Evolutionary conservation across 2,329 filamentous ascomycete genomes (phyloP).

Genomic region (Seiridium unicorne): DNA sequence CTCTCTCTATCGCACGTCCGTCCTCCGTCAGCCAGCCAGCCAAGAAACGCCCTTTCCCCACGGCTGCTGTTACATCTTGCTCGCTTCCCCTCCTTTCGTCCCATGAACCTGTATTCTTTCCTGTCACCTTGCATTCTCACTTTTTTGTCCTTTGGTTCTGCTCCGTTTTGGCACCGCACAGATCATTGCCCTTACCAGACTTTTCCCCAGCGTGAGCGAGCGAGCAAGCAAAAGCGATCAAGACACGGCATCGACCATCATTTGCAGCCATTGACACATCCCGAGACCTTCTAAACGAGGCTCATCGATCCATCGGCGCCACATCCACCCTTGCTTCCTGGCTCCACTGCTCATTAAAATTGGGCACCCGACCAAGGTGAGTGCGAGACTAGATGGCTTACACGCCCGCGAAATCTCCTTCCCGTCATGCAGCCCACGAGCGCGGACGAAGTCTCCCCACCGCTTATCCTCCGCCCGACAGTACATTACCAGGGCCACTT

Average conservation of each 20-base stretch:
- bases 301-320: conserved; percentile 21
- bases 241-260: conserved; percentile 13
- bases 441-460: conserved; percentile 10
- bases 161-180: neutral
- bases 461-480: conserved; percentile 5
- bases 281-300: conserved; percentile 14
- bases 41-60: conserved; percentile 8
- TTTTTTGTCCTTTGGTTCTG: neutral
- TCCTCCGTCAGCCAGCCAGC: neutral
- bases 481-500: conserved; percentile 13
- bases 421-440: conserved; percentile 10
- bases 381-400: conserved; percentile 19
- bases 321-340: conserved; percentile 27
- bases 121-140: neutral
- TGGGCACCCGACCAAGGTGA: conserved; percentile 20
- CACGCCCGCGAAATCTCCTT: conserved; percentile 11
- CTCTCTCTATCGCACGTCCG: neutral
- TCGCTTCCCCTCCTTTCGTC: conserved; percentile 8
- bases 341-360: conserved; percentile 31
- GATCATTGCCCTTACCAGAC: no score
- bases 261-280: conserved; percentile 12
- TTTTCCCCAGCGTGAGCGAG: neutral
- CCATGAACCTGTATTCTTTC: conserved; percentile 6
- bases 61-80: conserved; percentile 5
- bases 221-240: neutral